Percentiles rank a stretch among this genome's conserved stretches.
Evolutionary conservation across 176 grass and related monocot genomes (phyloP).

Genomic region (Musa acuminata): DNA sequence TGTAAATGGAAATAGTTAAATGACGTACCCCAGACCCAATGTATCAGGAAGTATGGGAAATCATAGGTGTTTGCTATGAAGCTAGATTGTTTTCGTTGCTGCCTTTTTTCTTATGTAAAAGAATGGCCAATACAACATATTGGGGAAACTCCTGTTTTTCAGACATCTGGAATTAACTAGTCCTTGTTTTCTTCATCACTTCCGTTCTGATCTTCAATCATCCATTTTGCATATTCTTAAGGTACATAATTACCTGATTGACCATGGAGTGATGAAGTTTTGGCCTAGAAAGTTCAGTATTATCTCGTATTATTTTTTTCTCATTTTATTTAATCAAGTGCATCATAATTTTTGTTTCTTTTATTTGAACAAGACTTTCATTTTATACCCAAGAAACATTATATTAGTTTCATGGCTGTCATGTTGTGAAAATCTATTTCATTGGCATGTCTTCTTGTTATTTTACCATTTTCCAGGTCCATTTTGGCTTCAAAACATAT

Average conservation of each 20-base stretch:
- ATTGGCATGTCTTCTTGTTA: neutral
- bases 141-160: neutral
- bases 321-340: neutral
- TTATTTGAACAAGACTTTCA: neutral
- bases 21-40: neutral
- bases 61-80: neutral
- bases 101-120: too few relatives aligned
- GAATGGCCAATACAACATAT: too few relatives aligned
- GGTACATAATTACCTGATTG: neutral
- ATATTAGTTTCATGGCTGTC: neutral
- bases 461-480: conserved; percentile 6
- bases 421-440: neutral
- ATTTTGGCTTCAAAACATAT: neutral
- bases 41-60: neutral
- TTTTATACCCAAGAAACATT: neutral
- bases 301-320: neutral
- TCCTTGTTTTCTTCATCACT: neutral
- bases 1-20: too few relatives aligned
- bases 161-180: neutral
- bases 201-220: too few relatives aligned
- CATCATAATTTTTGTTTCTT: neutral
- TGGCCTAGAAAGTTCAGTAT: neutral
- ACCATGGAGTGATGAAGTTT: neutral
- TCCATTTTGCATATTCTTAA: too few relatives aligned
- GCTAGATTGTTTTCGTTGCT: neutral